Conservation (phyloP, 1,139 yeast species). For the Blastobotrys raffinosifermentans region DNA sequence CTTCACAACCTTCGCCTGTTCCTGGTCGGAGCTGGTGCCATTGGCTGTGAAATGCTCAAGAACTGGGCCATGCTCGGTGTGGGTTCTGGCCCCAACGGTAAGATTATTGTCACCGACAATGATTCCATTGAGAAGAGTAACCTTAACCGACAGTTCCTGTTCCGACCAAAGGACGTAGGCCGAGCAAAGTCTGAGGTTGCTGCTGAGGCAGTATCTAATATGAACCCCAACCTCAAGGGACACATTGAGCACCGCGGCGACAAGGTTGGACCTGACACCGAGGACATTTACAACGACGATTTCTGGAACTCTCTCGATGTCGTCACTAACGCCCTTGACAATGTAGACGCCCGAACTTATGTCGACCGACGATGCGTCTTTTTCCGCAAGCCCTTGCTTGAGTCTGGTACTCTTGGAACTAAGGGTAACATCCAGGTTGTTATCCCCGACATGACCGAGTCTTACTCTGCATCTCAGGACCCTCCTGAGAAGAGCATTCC, state of each 20-base stretch:
- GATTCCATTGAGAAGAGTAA: conserved; percentile 95
- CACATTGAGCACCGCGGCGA: conserved; percentile 73
- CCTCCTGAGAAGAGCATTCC: conserved; percentile 99
- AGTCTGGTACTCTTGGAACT: conserved; percentile 96
- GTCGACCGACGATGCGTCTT: conserved; percentile 96
- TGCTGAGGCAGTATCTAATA: conserved; percentile 68
- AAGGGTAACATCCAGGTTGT: conserved; percentile 98
- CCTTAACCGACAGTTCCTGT: conserved; percentile 90
- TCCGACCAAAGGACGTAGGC: conserved; percentile 93
- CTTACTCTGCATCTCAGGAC: conserved; percentile 93
- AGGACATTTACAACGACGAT: conserved; percentile 73
- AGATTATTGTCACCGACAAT: conserved; percentile 81
- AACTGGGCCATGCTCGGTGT: conserved; percentile 98
- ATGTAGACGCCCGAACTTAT: conserved; percentile 95
- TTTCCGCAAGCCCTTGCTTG: conserved; percentile 83
- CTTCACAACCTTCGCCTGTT: conserved; percentile 76
- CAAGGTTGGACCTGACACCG: conserved; percentile 92
- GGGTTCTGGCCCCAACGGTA: conserved; percentile 87
- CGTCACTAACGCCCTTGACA: conserved; percentile 94
- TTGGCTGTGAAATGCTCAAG: conserved; percentile 98
- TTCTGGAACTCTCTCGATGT: conserved; percentile 83
- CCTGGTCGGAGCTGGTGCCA: conserved; percentile 97
- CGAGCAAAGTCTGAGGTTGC: conserved; percentile 87
- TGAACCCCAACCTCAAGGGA: conserved; percentile 80
- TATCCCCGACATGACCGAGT: conserved; percentile 87